A percentile compares a stretch with the other conserved stretches of the same genome.
Conservation (phyloP, 495 filamentous ascomycete genomes). For the Hypomontagnella monticulosa region DNA sequence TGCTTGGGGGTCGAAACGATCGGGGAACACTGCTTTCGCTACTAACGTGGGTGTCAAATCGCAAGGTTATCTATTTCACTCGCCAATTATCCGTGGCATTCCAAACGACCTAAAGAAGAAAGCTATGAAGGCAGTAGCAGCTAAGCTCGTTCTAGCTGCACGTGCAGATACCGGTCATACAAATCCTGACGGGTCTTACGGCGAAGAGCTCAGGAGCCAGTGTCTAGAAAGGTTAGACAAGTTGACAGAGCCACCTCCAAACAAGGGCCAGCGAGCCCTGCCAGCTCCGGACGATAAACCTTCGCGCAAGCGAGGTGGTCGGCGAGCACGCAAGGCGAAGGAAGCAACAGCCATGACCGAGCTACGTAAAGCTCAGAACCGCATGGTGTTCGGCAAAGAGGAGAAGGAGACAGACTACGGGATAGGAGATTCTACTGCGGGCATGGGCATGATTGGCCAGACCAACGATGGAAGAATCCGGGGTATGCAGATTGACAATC, state of each 20-base stretch:
- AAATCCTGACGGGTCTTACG: constrained; percentile 81
- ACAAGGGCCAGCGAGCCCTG: constrained; percentile 85
- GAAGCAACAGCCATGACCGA: constrained; percentile 98
- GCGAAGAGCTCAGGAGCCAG: constrained; percentile 82
- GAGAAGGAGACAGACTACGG: constrained; percentile 95
- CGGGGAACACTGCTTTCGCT: constrained; percentile 83
- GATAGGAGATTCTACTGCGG: constrained; percentile 82
- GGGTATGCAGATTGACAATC: constrained; percentile 87
- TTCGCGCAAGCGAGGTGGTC: constrained; percentile 88
- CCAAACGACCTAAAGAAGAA: constrained; percentile 89
- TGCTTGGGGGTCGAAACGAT: constrained; percentile 87
- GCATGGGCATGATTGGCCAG: constrained; percentile 94
- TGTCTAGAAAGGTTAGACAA: constrained; percentile 93
- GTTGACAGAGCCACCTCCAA: constrained; percentile 90
- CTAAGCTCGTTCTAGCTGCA: constrained; percentile 90
- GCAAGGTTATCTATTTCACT: constrained; percentile 93
- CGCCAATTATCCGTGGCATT: constrained; percentile 83
- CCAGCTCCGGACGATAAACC: constrained; percentile 97
- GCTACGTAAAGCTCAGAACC: constrained; percentile 93
- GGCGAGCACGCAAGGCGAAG: constrained; percentile 93
- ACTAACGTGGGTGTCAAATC: constrained; percentile 93
- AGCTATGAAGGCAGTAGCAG: constrained; percentile 93
- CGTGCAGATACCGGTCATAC: constrained; percentile 89
- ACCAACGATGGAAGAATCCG: constrained; percentile 87
- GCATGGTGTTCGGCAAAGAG: constrained; percentile 95